Evolutionary conservation across 176 grass and related monocot genomes (phyloP).

Genomic region (Phoenix roebelenii): DNA sequence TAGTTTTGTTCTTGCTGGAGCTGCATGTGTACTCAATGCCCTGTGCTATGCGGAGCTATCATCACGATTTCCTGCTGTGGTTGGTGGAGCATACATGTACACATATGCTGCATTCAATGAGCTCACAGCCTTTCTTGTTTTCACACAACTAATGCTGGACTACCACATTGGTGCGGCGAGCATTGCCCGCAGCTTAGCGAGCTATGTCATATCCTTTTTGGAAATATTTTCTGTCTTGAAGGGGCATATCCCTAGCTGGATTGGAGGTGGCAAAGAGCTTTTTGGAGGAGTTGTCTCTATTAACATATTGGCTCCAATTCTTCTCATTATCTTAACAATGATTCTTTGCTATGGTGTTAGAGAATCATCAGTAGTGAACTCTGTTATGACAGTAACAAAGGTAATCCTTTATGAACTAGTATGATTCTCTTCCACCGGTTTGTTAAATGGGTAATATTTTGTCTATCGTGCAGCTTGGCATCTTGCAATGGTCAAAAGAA

Average conservation of each 20-base stretch:
- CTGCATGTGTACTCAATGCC: conserved; percentile 71
- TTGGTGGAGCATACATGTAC: conserved; percentile 92
- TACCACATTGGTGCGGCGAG: conserved; percentile 86
- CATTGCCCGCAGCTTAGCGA: conserved; percentile 81
- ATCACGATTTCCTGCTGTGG: conserved; percentile 86
- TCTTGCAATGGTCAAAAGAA: no score
- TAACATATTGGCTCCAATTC: conserved; percentile 80
- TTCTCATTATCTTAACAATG: conserved; percentile 54
- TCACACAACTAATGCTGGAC: conserved; percentile 89
- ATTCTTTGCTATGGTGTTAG: conserved; percentile 83
- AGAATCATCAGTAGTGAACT: conserved; percentile 73
- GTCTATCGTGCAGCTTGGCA: no score
- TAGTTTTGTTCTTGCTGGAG: conserved; percentile 86
- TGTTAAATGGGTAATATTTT: no score
- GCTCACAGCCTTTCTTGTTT: conserved; percentile 87
- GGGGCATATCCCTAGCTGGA: conserved; percentile 76
- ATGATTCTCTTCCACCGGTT: no score
- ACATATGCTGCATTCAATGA: conserved; percentile 87
- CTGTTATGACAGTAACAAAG: conserved; percentile 88
- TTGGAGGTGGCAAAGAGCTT: conserved; percentile 69
- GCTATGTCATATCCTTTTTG: conserved; percentile 81
- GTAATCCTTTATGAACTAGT: conserved; percentile 13
- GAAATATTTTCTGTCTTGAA: conserved; percentile 72
- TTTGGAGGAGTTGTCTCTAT: conserved; percentile 74
- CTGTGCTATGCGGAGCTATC: conserved; percentile 89